Percentiles rank a stretch among this genome's conserved stretches.
These are phyloP conservation scores for Lichtheimia corymbifera DNA, from an alignment of 371 early-diverging fungal genomes.

Conservation along the genomic window DNA sequence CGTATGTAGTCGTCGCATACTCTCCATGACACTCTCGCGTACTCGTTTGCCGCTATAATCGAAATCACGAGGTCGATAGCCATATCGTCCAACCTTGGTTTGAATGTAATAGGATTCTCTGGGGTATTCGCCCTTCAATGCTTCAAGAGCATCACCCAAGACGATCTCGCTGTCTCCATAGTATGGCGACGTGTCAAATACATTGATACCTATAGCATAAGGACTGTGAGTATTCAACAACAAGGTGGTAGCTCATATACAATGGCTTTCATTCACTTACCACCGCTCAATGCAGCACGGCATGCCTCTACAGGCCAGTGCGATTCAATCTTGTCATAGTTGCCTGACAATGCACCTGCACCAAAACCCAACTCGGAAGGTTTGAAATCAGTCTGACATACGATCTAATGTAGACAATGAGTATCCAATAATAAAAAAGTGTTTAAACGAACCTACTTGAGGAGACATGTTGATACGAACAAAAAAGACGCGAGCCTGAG, in stretches of 20 bases:
- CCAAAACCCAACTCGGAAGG: slow-evolving; percentile 55
- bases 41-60: slow-evolving; percentile 67
- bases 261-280: slow-evolving; percentile 14
- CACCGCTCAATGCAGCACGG: slow-evolving; percentile 46
- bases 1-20: slow-evolving; percentile 65
- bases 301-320: slow-evolving; percentile 56
- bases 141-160: slow-evolving; percentile 64
- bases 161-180: slow-evolving; percentile 74
- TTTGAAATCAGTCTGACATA: slow-evolving; percentile 39
- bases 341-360: slow-evolving; percentile 57
- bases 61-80: slow-evolving; percentile 60
- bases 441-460: neutral
- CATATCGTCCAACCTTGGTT: slow-evolving; percentile 83
- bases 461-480: neutral
- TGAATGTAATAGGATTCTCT: slow-evolving; percentile 67
- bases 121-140: slow-evolving; percentile 55
- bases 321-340: slow-evolving; percentile 51
- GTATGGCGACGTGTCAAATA: slow-evolving; percentile 80
- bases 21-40: slow-evolving; percentile 59
- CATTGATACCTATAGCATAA: slow-evolving; percentile 57
- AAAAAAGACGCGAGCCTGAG: neutral
- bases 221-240: neutral
- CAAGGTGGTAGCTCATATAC: neutral
- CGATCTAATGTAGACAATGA: slow-evolving; percentile 14
- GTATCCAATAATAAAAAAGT: too few relatives aligned